Base-by-base conservation (phyloP, 2,329 filamentous ascomycete species). In the Dissoconium aciculare region DNA sequence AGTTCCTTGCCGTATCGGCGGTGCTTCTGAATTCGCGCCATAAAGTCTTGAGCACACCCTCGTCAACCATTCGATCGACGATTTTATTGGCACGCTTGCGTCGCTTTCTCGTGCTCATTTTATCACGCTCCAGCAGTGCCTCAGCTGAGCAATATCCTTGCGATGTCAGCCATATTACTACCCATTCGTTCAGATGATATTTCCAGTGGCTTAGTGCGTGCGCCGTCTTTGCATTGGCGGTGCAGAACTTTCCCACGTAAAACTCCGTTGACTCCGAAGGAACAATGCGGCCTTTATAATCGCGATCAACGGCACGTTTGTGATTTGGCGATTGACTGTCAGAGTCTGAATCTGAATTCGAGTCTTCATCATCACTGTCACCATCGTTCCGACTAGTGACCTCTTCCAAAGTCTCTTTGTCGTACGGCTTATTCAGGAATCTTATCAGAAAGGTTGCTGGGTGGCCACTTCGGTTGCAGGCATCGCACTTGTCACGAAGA, bases 191-290 rank as follows among this genome's bases (percentile, higher is more conserved):
- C n/a, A 87, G 68, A 27, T 74, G 69, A 36, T 69, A 70, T 34
- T 76, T 75, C 81, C 81, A 85, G 54, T 89, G 81, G 4, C 72
- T 65, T 3, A 87, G 63, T 1, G 66, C 67, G 47, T 87, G 80
- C 0, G 78, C 75, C 23, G 74, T 74, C 40, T 72, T 63, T 0
- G 80, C 78, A 41, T 76, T 77, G 17, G 58, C 55, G 45, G 66
- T 69, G 57, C 74, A 79, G 36, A 65, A 63, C 12, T 58, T 59
- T 39, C 71, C 71, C 2, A 71, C 52, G 35, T 62, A 64, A 52
- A 66, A 75, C 15, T 58, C 56, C 2, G 43, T 59, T 11, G 56
- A 51, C 26, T 58, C 56, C 2, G 59, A 48, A 1, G 62, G 57
- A 3, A 74, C 41, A 8, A 49, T 26, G 28, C 60, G 52, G 3